Evolutionary conservation across 345 rosid species (phyloP), one percentile per base, ranked within the genome.

Genomic region (Noccaea caerulescens): DNA sequence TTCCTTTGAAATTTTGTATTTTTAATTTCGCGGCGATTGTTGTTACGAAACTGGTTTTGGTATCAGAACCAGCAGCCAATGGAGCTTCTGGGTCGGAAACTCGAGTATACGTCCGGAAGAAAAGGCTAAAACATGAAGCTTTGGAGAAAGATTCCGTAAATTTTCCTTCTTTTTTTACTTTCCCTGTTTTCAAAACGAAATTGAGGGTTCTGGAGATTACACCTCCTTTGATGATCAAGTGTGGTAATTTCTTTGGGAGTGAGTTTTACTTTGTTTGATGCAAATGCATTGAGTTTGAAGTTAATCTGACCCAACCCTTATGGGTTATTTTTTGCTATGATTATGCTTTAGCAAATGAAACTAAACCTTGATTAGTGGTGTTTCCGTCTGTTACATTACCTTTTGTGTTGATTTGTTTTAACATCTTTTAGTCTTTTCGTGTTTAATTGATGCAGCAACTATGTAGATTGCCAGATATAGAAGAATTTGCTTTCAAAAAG

Each of bases 401-500:
- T 38, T 38, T 42, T 39, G 34, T 10, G 47, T 39, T 50, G 44
- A 13, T 66, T 42, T 37, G 14, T 58, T 10, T 20, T 33, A 27
- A 20, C 4, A 10, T 71, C 11, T 34, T 42, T 16, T 50, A 32
- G 30, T 49, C 51, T 58, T 41, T 5, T 30, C 34, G 23, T 55
- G 1, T 69, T 44, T 52, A 47, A 67, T 36, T 69, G 71, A 10
- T 67, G 78, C 85, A 83, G 89, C 39, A 84, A 91, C 57, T 38
- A 14, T 56, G 80, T 52, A 73, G 76, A 32, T 74, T 82, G 23
- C 96, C 89, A 8, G 96, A 86, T 71, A 89, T 89, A 13, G 96
- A 92, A 84, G 96, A 86, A 12, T 92, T 88, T 80, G 86, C 91
- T 4, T 89, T 12, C 75, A 86, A 74, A 42, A 79, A 80, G 79